Evolutionary conservation across 139 green algal species (phyloP).

Genomic region (Gonium pectorale): DNA sequence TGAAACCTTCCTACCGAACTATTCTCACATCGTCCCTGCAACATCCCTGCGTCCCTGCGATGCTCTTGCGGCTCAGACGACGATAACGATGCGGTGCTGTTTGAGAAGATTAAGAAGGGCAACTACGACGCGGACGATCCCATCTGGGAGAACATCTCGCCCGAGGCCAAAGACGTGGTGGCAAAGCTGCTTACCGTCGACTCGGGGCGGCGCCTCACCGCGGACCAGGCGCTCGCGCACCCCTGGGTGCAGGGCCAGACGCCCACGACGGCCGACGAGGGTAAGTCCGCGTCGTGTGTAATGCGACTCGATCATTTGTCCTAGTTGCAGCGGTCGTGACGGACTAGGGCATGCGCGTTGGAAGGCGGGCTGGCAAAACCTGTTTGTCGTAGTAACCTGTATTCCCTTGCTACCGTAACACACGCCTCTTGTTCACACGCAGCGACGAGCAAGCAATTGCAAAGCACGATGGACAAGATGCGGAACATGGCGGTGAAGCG

Average conservation of each 20-base stretch:
- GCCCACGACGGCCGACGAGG: slow-evolving; percentile 36
- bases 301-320: no score
- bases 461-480: slow-evolving; percentile 67
- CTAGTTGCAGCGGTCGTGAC: no score
- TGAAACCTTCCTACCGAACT: no score
- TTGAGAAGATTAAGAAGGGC: slow-evolving; percentile 85
- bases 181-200: slow-evolving; percentile 79
- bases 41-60: no score
- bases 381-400: no score
- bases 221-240: slow-evolving; percentile 78
- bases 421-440: no score
- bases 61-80: slow-evolving; percentile 78
- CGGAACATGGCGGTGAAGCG: slow-evolving; percentile 70
- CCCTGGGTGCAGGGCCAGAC: slow-evolving; percentile 74
- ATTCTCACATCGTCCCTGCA: no score
- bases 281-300: background rate
- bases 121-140: slow-evolving; percentile 85
- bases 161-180: slow-evolving; percentile 80
- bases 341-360: no score
- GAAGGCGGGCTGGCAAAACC: no score
- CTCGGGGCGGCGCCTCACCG: slow-evolving; percentile 72
- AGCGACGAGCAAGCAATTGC: slow-evolving; percentile 62
- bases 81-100: slow-evolving; percentile 83
- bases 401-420: no score
- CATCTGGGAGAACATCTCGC: slow-evolving; percentile 81